These are phyloP conservation scores for Tylopilus sp. DNA, from an alignment of 768 basidiomycete species.

Conservation along the genomic window DNA sequence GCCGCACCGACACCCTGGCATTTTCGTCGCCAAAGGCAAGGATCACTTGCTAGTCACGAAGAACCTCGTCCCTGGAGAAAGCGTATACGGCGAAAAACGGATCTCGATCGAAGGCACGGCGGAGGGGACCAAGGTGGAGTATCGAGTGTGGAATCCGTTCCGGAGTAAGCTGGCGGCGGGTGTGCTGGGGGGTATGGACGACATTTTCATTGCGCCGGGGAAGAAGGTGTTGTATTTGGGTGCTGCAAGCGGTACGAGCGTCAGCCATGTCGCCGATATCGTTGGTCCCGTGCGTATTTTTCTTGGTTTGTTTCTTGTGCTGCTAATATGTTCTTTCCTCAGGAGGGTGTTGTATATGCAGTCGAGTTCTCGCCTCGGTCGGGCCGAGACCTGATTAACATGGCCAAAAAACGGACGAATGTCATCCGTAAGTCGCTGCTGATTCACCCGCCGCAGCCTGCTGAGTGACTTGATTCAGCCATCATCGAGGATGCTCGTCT, in stretches of 20 bases:
- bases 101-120: conserved; percentile 77
- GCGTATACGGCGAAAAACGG: conserved; percentile 98
- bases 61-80: conserved; percentile 96
- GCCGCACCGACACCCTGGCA: conserved; percentile 90
- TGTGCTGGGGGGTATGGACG: conserved; percentile 90
- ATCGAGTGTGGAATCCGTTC: conserved; percentile 99
- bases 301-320: not conserved
- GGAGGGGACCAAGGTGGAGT: conserved; percentile 88
- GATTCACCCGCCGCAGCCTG: not conserved
- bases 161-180: conserved; percentile 95
- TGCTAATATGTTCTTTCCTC: conserved; percentile 2
- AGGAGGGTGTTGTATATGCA: conserved; percentile 97
- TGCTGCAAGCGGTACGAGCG: conserved; percentile 96
- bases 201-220: conserved; percentile 90
- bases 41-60: conserved; percentile 96
- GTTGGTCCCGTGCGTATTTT: conserved; percentile 79
- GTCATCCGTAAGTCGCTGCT: conserved; percentile 76
- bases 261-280: conserved; percentile 98
- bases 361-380: conserved; percentile 97
- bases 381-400: conserved; percentile 96
- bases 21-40: conserved; percentile 98
- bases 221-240: conserved; percentile 97
- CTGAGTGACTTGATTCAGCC: conserved; percentile 41
- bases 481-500: conserved; percentile 97
- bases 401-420: conserved; percentile 99